Evolutionary conservation across 768 basidiomycete species (phyloP).

Genomic region (Russula lepida): DNA sequence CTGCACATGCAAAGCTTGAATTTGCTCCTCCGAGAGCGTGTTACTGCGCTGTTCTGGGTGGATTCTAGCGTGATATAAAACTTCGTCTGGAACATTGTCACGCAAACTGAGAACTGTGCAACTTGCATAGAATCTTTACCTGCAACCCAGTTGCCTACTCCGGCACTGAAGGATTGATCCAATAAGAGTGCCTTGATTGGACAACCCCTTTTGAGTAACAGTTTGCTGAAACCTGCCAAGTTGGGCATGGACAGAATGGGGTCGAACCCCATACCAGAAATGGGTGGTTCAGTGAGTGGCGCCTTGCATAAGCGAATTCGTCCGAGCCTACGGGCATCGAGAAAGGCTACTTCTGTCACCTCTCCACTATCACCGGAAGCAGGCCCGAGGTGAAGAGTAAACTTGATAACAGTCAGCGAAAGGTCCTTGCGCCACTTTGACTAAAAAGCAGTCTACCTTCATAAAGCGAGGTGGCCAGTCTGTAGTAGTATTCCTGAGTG

Average conservation of each 20-base stretch:
- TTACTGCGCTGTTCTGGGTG: conserved; percentile 66
- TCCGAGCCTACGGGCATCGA: conserved; percentile 63
- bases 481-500: conserved; percentile 32
- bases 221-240: conserved; percentile 40
- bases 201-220: conserved; percentile 47
- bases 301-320: conserved; percentile 54
- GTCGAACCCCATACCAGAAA: conserved; percentile 68
- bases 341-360: conserved; percentile 52
- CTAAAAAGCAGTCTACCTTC: conserved; percentile 36
- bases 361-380: conserved; percentile 24
- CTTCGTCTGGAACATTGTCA: conserved; percentile 41
- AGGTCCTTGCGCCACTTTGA: background rate
- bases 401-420: conserved; percentile 31
- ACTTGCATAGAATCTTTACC: conserved; percentile 30
- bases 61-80: conserved; percentile 63
- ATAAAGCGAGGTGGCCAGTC: conserved; percentile 61
- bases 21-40: conserved; percentile 41
- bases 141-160: conserved; percentile 79
- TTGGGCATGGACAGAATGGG: conserved; percentile 63
- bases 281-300: conserved; percentile 57
- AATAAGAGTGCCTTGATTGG: conserved; percentile 70
- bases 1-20: conserved; percentile 43
- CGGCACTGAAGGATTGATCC: conserved; percentile 73
- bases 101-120: background rate
- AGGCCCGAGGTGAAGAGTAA: conserved; percentile 46